phyloP scores from a whole-genome alignment of 768 basidiomycete genomes.

The Clathrus columnatus region DNA sequence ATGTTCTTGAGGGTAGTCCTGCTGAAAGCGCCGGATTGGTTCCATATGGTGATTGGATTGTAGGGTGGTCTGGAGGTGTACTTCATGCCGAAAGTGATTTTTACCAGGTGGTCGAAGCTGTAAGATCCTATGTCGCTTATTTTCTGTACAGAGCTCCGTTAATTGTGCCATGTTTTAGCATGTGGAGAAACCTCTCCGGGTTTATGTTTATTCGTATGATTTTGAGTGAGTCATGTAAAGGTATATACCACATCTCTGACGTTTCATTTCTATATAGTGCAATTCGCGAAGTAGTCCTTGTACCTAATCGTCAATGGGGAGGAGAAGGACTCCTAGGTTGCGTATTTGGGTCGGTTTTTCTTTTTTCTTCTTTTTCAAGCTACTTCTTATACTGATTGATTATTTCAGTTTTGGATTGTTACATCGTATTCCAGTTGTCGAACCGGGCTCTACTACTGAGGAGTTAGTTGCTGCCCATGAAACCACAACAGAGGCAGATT shows the following conservation, averaged over 20 bases:
- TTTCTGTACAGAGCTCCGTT: slow-evolving; percentile 9
- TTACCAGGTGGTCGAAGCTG: slow-evolving; percentile 90
- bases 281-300: slow-evolving; percentile 84
- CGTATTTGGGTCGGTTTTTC: slow-evolving; percentile 73
- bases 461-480: slow-evolving; percentile 31
- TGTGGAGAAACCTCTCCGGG: slow-evolving; percentile 84
- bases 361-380: not conserved
- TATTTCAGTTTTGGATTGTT: slow-evolving; percentile 70
- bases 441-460: slow-evolving; percentile 47
- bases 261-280: slow-evolving; percentile 46
- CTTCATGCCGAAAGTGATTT: slow-evolving; percentile 90
- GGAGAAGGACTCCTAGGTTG: slow-evolving; percentile 93
- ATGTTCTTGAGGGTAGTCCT: slow-evolving; percentile 92
- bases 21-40: slow-evolving; percentile 96
- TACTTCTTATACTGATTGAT: slow-evolving; percentile 6
- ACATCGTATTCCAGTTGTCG: slow-evolving; percentile 79
- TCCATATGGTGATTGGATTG: slow-evolving; percentile 71
- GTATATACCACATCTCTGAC: slow-evolving; percentile 6
- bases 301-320: slow-evolving; percentile 96
- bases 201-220: slow-evolving; percentile 96
- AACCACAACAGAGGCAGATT: slow-evolving; percentile 36
- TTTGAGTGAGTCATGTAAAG: slow-evolving; percentile 63
- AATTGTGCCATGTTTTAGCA: too few species aligned
- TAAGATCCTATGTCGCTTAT: slow-evolving; percentile 29
- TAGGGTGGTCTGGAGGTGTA: slow-evolving; percentile 93